Evolutionary conservation across 768 basidiomycete genomes (phyloP), one percentile per base, ranked within the genome.

Genomic region (Pleurotus tuoliensis): DNA sequence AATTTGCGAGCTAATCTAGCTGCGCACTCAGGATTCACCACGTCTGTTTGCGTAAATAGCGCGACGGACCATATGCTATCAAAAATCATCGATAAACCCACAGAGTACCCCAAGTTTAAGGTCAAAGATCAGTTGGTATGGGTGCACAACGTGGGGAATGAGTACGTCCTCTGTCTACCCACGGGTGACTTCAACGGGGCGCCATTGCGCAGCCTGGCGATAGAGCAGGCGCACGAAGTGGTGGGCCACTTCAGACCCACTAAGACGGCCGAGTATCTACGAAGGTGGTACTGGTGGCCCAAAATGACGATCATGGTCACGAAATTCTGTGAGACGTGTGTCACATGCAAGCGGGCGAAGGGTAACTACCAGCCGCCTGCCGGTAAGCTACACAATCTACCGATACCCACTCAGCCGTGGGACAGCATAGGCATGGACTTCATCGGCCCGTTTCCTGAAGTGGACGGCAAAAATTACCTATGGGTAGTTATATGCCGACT

Each of bases 391-490:
- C 70, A 74, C 34, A 44, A 59, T 1, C 60, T 71, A 11, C 70
- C 69, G 0, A 59, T 73, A 0, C 72, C 71, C 0, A 60, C 50
- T 0, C 54, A 58, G 3, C 77, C 74, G 0, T 76, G 72, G 72
- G 64, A 69, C 1, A 66, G 68, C 24, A 25, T 25, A 25, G 24
- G 5, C 5, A 25, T 25, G 24, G 24, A 25, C 24, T 25, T 25
- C 5, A 5, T 25, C 5, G 24, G 24, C 24, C 24, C 24, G 5
- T 25, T 25, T 25, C 24, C 24, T 5, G 24, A 53, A 58, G 15
- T 63, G 47, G 51, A 62, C 47, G 65, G 60, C 0, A 69, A 34
- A 18, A 69, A 73, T 45, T 69, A 67, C 52, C 47, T 72, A 2
- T 68, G 65, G 62, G 69, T 72, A 2, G 56, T 73, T 1, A 67